Evolutionary conservation across 129 eudicot genomes (phyloP), one percentile per base, ranked within the genome.

Genomic region (Helianthus tuberosus): DNA sequence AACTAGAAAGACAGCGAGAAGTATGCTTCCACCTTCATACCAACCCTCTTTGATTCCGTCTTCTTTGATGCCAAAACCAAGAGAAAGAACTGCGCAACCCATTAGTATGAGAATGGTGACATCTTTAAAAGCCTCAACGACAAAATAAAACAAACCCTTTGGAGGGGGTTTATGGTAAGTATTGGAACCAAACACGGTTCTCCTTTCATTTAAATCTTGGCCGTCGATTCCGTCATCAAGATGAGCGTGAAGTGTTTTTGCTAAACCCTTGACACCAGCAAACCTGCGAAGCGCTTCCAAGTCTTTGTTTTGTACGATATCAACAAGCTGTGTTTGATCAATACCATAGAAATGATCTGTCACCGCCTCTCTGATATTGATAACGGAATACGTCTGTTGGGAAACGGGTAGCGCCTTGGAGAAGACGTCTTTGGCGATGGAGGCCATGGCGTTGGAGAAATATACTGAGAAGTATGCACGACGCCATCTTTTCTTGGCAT

Each of bases 11-110:
- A 92, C 98, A 0, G 98, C 98, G 1, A 92, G 66, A 49, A 89
- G 73, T 49, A 92, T 89, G 74, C 98, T 92, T 11, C 96, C 98
- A 0, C 98, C 98, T 55, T 92, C 96, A 2, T 89, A 92, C 94
- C 96, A 89, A 14, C 96, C 98, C 16, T 89, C 89, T 57, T 77
- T 35, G 4, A 53, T 20, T 0, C 98, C 98, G 36, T 92, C 71
- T 43, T 83, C 86, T 69, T 83, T 85, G 53, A 89, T 85, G 2
- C 97, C 97, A 51, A 91, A 86, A 23, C 84, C 89, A 3, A 91
- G 89, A 43, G 97, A 83, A 12, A 91, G 86, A 46, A 81, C 84
- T 1, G 97, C 97, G 7, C 92, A 84, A 1, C 50, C 88, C 3
- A 91, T 79, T 3, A 91, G 79, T 76, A 91, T 91, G 12, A 91